Base-by-base conservation (phyloP, 805 yeast species). In the Candida caryicola region DNA sequence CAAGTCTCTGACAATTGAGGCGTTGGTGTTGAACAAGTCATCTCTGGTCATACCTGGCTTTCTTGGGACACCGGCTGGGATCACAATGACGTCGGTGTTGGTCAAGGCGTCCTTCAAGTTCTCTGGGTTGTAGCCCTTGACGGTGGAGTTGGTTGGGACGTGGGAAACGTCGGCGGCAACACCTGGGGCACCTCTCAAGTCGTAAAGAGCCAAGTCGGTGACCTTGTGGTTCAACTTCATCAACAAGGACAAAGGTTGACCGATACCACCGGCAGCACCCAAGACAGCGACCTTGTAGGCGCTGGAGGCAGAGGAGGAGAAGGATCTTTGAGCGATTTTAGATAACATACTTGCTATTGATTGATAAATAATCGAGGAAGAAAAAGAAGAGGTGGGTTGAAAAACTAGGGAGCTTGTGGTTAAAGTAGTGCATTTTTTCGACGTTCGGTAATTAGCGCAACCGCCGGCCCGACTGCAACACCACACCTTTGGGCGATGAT, bases 11-110 rank as follows among this genome's bases (percentile, higher is more conserved):
- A 90, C 96, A 65, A 90, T 90, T 36, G 95, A 83, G 37, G 97
- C 97, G 61, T 90, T 90, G 74, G 95, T 90, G 76, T 86, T 83
- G 82, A 90, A 90, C 57, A 90, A 76, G 64, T 90, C 97, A 65
- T 90, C 97, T 76, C 97, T 85, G 60, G 96, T 87, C 97, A 90
- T 90, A 67, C 97, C 97, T 52, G 97, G 97, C 75, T 89, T 90
- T 80, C 95, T 86, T 74, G 95, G 97, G 42, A 90, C 95, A 75
- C 97, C 97, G 41, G 97, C 97, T 61, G 97, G 96, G 67, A 90
- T 86, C 42, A 90, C 77, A 37, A 90, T 90, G 44, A 90, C 81
- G 54, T 89, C 95, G 36, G 96, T 78, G 34, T 82, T 89, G 36
- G 75, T 69, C 52, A 90, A 70, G 14, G 96, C 95, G 40, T 68